These are phyloP conservation scores for baker's yeast (Saccharomyces cerevisiae) DNA, from an alignment of 805 yeast genomes.

Conservation along the genomic window DNA sequence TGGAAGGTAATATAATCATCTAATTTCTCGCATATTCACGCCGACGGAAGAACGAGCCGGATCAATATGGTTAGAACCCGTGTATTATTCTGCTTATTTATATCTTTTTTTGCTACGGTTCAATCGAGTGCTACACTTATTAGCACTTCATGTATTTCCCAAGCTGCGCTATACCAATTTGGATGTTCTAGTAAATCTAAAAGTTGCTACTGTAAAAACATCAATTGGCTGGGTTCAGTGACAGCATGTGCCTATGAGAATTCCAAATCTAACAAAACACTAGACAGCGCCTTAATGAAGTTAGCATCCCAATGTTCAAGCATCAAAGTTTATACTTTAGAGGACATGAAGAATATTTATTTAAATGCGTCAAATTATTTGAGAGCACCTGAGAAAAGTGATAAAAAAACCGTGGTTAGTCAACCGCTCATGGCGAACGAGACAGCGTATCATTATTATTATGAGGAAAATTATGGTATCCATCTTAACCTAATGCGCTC, in stretches of 20 bases:
- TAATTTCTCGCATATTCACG: neutral
- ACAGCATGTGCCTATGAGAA: slow-evolving; percentile 35
- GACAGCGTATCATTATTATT: slow-evolving; percentile 29
- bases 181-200: neutral
- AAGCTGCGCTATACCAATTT: neutral
- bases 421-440: slow-evolving; percentile 31
- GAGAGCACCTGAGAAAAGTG: slow-evolving; percentile 24
- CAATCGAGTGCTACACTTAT: neutral
- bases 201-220: slow-evolving; percentile 35
- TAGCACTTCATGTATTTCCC: neutral
- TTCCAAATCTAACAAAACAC: slow-evolving; percentile 24
- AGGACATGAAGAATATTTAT: slow-evolving; percentile 29
- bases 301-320: slow-evolving; percentile 29
- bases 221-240: slow-evolving; percentile 39
- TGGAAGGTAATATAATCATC: neutral
- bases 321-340: slow-evolving; percentile 23
- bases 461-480: slow-evolving; percentile 31
- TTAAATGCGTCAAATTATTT: slow-evolving; percentile 32
- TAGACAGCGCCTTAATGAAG: slow-evolving; percentile 36
- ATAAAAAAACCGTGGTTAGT: slow-evolving; percentile 16
- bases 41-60: neutral
- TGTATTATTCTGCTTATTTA: neutral
- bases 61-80: neutral
- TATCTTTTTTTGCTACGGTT: neutral
- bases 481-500: slow-evolving; percentile 32